Evolutionary conservation across 2,329 filamentous ascomycete species (phyloP), one percentile per base, ranked within the genome.

Genomic region (Acephala macrosclerotiorum): DNA sequence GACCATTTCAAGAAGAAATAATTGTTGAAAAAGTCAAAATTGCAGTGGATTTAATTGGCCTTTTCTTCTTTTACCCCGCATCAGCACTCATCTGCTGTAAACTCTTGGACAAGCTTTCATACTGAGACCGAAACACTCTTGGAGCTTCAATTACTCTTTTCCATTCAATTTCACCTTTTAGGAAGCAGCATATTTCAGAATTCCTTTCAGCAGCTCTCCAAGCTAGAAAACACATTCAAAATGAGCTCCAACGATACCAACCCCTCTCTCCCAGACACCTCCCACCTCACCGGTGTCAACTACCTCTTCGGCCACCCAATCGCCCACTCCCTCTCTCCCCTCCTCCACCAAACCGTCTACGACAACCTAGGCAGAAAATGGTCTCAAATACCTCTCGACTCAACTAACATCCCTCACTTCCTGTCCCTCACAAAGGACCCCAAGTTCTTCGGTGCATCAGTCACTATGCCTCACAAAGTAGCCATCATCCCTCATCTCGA

Each of bases 391-490:
- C 79, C 83, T 2, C 79, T 86, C 22, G 85, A 87, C 66, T 86
- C 84, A 9, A 77, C 78, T 42, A 81, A 86, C 70, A 81, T 86
- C 67, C 68, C 77, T 5, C 72, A 76, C 14, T 87, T 87, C 68
- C 74, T 87, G 18, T 68, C 79, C 20, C 78, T 90, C 11, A 81
- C 86, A 29, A 80, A 83, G 68, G 80, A 90, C 68, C 83, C 85
- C 18, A 79, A 83, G 68, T 90, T 88, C 76, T 90, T 88, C 73
- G 89, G 88, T 85, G 78, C 89, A n/a, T 89, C 90, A 3, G 88
- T 94, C 42, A 94, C 91, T 26, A 95, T 94, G 91, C 92, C 92
- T 1, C 89, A 93, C 81, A 94, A 95, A 77, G 86, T 94, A 22
- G 83, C 87, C 71, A 93, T 94, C 75, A 85, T 94, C 67, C 82